Percentiles rank a stretch among this genome's conserved stretches.
phyloP scores from a whole-genome alignment of 163 green algal genomes.

The Chlamydomonas reinhardtii region DNA sequence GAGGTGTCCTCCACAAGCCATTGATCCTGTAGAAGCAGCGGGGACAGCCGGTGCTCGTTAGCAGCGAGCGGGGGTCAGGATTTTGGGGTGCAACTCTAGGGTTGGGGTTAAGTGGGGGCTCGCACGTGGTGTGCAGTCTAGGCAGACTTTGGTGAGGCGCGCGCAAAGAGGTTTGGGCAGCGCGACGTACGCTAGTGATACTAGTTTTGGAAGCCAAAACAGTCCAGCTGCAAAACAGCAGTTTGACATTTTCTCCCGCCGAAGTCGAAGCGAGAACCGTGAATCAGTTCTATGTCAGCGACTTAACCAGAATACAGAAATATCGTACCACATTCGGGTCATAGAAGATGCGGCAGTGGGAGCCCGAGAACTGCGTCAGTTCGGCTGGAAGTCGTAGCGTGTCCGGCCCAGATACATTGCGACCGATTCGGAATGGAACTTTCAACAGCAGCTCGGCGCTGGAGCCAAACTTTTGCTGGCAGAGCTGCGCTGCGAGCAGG shows the following conservation, averaged over 20 bases:
- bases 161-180: too few species aligned
- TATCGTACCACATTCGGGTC: conserved; percentile 22
- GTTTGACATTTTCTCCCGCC: neutral
- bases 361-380: conserved; percentile 24
- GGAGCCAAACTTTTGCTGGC: neutral
- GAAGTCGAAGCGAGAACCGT: too few species aligned
- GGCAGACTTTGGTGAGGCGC: too few species aligned
- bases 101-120: neutral
- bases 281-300: neutral
- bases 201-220: too few species aligned
- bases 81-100: neutral
- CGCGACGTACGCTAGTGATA: too few species aligned
- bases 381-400: neutral
- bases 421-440: neutral
- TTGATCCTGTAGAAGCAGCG: neutral
- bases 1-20: conserved; percentile 46
- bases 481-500: neutral
- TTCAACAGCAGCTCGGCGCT: neutral
- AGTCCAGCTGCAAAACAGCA: too few species aligned
- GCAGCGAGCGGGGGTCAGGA: neutral
- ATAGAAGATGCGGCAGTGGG: conserved; percentile 29
- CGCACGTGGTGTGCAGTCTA: too few species aligned
- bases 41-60: too few species aligned
- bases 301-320: neutral
- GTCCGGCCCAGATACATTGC: conserved; percentile 14